Percentiles rank a stretch among this genome's conserved stretches.
Conservation (phyloP, 2,329 filamentous ascomycete genomes). For the Gaeumannomyces sp. region DNA sequence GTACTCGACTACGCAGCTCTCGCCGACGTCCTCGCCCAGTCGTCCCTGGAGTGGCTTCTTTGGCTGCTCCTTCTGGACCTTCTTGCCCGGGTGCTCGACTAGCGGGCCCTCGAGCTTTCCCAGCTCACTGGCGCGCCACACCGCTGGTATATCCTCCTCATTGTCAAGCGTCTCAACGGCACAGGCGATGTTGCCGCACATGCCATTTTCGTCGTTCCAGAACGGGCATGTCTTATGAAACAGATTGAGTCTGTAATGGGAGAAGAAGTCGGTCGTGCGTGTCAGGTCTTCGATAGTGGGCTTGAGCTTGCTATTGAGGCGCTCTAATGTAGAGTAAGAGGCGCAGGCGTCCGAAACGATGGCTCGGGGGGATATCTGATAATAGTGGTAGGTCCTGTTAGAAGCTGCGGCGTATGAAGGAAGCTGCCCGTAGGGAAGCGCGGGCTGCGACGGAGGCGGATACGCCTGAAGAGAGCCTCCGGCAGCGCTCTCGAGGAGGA, state of each 20-base stretch:
- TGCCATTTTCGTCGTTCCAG: slow-evolving; percentile 86
- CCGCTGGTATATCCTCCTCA: slow-evolving; percentile 84
- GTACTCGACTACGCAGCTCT: slow-evolving; percentile 95
- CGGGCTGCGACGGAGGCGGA: slow-evolving; percentile 17
- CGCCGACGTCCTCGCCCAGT: slow-evolving; percentile 79
- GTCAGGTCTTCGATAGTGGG: slow-evolving; percentile 77
- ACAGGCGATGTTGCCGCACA: slow-evolving; percentile 96
- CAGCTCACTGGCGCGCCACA: slow-evolving; percentile 88
- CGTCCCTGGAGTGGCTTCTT: slow-evolving; percentile 72
- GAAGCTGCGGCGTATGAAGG: slow-evolving; percentile 19
- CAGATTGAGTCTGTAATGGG: slow-evolving; percentile 91
- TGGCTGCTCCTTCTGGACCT: slow-evolving; percentile 63
- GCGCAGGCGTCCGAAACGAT: slow-evolving; percentile 93
- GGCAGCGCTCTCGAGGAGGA: slow-evolving; percentile 12
- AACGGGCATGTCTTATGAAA: slow-evolving; percentile 95
- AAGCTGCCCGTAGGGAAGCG: slow-evolving; percentile 15
- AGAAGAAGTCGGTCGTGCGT: slow-evolving; percentile 90
- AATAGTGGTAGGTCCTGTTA: slow-evolving; percentile 28
- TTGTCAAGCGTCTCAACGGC: slow-evolving; percentile 92
- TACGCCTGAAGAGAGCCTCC: slow-evolving; percentile 13
- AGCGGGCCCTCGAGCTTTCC: slow-evolving; percentile 88
- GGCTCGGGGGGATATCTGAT: slow-evolving; percentile 76
- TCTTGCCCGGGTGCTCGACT: slow-evolving; percentile 78
- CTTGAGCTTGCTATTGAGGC: slow-evolving; percentile 69
- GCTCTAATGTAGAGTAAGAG: slow-evolving; percentile 85